A percentile compares a stretch with the other conserved stretches of the same genome.
phyloP scores from a whole-genome alignment of 768 basidiomycete genomes.

The Tulasnella calospora region DNA sequence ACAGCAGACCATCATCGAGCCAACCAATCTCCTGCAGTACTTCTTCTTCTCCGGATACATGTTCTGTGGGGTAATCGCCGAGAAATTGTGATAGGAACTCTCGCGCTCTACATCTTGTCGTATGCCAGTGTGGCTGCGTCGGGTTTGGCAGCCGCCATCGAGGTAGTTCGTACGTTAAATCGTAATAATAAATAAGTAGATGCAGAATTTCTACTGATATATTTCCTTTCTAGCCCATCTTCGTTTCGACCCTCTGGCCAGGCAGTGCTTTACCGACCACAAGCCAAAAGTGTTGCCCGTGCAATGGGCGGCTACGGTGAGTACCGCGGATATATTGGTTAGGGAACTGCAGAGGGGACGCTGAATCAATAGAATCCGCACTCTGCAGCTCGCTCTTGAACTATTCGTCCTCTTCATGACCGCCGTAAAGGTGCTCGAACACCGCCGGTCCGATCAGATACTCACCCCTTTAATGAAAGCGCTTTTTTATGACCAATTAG shows the following conservation, averaged over 20 bases:
- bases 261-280: background rate
- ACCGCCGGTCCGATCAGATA: background rate
- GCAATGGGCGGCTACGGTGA: background rate
- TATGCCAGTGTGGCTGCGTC: background rate
- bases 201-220: background rate
- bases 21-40: background rate
- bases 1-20: background rate
- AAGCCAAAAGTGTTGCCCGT: background rate
- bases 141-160: background rate
- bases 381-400: background rate
- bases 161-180: background rate
- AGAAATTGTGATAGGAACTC: background rate
- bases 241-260: background rate
- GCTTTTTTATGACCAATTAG: background rate
- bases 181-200: background rate
- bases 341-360: background rate
- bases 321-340: background rate
- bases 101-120: background rate
- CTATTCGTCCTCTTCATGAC: slow-evolving; percentile 2
- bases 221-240: background rate
- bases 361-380: background rate
- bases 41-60: background rate
- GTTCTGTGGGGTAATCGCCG: background rate
- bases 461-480: background rate
- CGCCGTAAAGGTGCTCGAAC: background rate